These are phyloP conservation scores for Austroboletus novae-zelandiae DNA, from an alignment of 1,284 basidiomycete genomes.

Conservation along the genomic window DNA sequence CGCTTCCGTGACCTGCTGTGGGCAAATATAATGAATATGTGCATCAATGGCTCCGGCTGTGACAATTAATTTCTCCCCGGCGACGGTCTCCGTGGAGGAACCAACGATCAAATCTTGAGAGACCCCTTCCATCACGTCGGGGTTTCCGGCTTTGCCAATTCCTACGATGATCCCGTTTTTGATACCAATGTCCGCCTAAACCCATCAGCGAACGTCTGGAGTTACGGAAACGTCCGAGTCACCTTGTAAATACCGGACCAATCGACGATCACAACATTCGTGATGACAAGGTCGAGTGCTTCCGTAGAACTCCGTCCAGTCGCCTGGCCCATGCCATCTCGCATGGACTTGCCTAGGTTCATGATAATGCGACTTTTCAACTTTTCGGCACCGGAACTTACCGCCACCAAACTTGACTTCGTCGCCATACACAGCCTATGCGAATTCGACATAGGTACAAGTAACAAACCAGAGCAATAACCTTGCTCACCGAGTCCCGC, in stretches of 20 bases:
- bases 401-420: constrained; percentile 99
- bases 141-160: constrained; percentile 97
- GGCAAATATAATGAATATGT: constrained; percentile 93
- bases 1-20: constrained; percentile 80
- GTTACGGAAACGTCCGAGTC: neutral
- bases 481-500: constrained; percentile 65
- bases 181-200: constrained; percentile 94
- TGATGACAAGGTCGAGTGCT: constrained; percentile 89
- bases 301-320: constrained; percentile 68
- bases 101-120: constrained; percentile 77
- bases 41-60: constrained; percentile 94
- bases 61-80: constrained; percentile 91
- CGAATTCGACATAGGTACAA: neutral
- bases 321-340: constrained; percentile 97
- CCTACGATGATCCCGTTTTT: constrained; percentile 82
- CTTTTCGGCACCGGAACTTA: constrained; percentile 22
- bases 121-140: constrained; percentile 88
- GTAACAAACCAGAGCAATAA: neutral
- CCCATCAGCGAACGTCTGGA: neutral
- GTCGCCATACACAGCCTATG: constrained; percentile 81
- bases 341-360: constrained; percentile 76
- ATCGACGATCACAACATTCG: constrained; percentile 92
- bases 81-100: constrained; percentile 90
- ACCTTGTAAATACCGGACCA: constrained; percentile 96
- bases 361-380: constrained; percentile 7